Evolutionary conservation across 2,329 filamentous ascomycete genomes (phyloP), one percentile per base, ranked within the genome.

Genomic region (Trichoderma asperellum): DNA sequence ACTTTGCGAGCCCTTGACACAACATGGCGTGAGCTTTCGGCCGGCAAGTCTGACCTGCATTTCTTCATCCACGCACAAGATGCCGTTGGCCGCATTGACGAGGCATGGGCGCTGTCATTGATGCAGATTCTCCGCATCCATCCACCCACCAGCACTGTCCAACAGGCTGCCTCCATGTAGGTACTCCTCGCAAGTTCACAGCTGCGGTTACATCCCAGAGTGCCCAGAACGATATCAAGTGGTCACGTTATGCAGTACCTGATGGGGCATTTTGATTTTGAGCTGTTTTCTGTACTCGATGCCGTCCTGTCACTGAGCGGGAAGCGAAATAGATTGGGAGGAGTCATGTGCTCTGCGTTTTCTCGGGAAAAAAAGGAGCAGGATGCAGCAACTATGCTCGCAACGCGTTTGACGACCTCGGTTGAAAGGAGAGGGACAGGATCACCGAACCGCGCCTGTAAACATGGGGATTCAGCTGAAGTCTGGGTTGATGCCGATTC

Each of bases 321-420:
- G 64, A 59, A 67, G 55, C 64, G 64, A 67, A 67, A 67, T 52
- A 32, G 24, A 55, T 24, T 43, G 40, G 40, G 40, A 40, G 35
- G 16, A 32, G 64, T 67, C 64, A 67, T 43, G 64, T 67, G 64
- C 64, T 58, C 64, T 49, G 47, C 47, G 5, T 49, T 21, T 24
- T 4, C 18, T 49, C 55, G 55, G 35, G 29, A 49, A 47, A 58
- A 57, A 57, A 49, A 49, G 47, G 47, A 52, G 62, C 7, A 40
- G 35, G 53, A 65, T 49, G 47, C 47, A 21, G n/a, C 47, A 16
- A 14, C 37, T 12, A n/a, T 21, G 47, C n/a, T 49, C 18, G 43
- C 43, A 10, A 14, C 32, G 3, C 27, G 47, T 29, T 5, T 40
- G 32, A 21, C 18, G 43, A 27, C 53, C 29, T 35, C 63, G 53